Percentiles rank a stretch among this genome's conserved stretches.
phyloP scores from a whole-genome alignment of 345 rosid genomes.

The Salix brachista region DNA sequence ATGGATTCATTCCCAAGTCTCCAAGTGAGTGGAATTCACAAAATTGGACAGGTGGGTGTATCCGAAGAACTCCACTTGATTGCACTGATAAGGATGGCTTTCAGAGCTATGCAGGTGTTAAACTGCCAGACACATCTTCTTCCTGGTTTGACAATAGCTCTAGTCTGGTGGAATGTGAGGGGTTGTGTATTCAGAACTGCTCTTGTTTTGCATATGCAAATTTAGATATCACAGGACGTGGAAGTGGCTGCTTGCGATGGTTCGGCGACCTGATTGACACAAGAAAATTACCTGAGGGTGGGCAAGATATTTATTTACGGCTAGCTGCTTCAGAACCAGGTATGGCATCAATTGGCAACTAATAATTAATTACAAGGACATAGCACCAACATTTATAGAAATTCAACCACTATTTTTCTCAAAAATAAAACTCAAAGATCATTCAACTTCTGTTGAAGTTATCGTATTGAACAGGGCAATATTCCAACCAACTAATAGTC shows the following conservation, averaged over 20 bases:
- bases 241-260: constrained; percentile 27
- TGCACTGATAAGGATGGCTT: not conserved
- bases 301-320: too few species aligned
- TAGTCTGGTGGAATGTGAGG: constrained; percentile 8
- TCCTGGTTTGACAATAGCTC: constrained; percentile 2
- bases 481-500: too few species aligned
- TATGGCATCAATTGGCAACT: too few species aligned
- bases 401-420: too few species aligned
- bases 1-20: not conserved
- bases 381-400: too few species aligned
- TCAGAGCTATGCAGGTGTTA: not conserved
- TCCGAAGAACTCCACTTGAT: not conserved
- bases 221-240: constrained; percentile 11
- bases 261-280: too few species aligned
- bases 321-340: too few species aligned
- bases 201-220: constrained; percentile 15
- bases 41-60: not conserved
- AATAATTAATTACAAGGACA: too few species aligned
- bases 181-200: constrained; percentile 11
- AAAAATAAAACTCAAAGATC: too few species aligned
- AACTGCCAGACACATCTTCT: constrained; percentile 16
- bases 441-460: too few species aligned
- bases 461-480: too few species aligned
- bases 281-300: too few species aligned
- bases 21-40: not conserved